Evolutionary conservation across 2,329 filamentous ascomycete genomes (phyloP), one percentile per base, ranked within the genome.

Genomic region (Trichoderma sp.): DNA sequence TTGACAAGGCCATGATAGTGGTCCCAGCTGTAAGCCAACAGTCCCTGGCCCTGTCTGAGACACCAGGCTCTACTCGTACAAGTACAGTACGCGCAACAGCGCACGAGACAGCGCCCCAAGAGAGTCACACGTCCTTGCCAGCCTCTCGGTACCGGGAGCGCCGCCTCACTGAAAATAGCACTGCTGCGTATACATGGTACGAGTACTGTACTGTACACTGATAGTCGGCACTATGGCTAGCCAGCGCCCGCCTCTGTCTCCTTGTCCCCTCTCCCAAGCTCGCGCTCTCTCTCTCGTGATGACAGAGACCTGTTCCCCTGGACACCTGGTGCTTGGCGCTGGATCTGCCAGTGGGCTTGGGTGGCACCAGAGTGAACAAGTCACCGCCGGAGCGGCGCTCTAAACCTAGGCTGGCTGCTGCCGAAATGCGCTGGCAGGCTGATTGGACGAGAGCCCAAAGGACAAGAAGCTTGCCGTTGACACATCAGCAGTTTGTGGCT

Each of bases 101-200:
- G 36, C 67, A 62, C 67, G 36, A 62, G 67, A 70, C 57, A 32
- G 21, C 56, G 56, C 39, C 39, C 28, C 15, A 21, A 43, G 61
- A 43, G 61, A 58, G 61, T 58, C 61, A 58, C 51, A 43, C 57
- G 47, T 24, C 18, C 9, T 51, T 21, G 36, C 69, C 61, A 66
- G 69, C 62, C 61, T 62, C 61, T 65, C 36, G 36, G 62, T 21
- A 61, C 26, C 69, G 47, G 61, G 51, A 11, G 53, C 60, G 68
- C 61, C 69, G 61, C 69, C 69, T 71, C 61, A 58, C 69, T 71
- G 69, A 60, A 71, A 71, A 71, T 65, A 71, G 69, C 51, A 71
- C 21, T 34, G 56, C n/a, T 53, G 47, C 47, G 47, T 53, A 53
- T 24, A 53, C 47, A 53, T 53, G 47, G 21, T 53, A 53, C 21